Base-by-base conservation (phyloP, 345 rosid species). In the Sonneratia caseolaris region DNA sequence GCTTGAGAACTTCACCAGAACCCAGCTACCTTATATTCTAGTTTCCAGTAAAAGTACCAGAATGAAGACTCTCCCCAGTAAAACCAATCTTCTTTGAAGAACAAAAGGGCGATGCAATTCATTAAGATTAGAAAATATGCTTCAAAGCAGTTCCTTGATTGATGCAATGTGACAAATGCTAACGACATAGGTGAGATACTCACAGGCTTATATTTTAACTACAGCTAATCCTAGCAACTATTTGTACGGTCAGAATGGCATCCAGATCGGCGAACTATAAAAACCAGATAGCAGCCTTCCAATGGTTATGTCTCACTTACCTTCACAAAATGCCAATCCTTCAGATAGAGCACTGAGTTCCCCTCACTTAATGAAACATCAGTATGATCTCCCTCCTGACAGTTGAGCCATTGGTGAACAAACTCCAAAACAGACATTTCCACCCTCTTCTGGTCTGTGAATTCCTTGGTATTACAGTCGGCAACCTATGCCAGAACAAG, bases 251-350 rank as follows among this genome's bases (percentile, higher is more conserved):
- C 37, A 62, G 38, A 62, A 7, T 24, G 14, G 66, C 66, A 62
- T 62, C 66, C 10, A 6, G 12, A 27, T 62, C 1, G 35, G 35
- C 22, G 21, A n/a, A 56, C 32, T 18, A n/a, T n/a, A n/a, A 12
- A 32, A 32, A 11, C 18, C 24, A 57, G 2, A 57, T n/a, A 24
- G 0, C 35, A 57, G 64, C 35, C n/a, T 53, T n/a, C 38, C 13
- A 13, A 27, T 12, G 38, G 12, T 35, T 62, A 3, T 62, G 7
- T 32, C 66, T 11, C 3, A 27, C 37, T 38, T 55, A 91, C 96
- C 94, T 91, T 91, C 7, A 85, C 93, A 78, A 94, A 94, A 84
- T 94, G 97, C 97, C 98, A 94, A 70, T 91, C 98, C 83, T 91
- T 94, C 76, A 94, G 76, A 86, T 93, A 93, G 12, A 89, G 84